Percentiles rank a stretch among this genome's conserved stretches.
Conservation (phyloP, 2,329 filamentous ascomycete species). For the Byssoonygena ceratinophila region DNA sequence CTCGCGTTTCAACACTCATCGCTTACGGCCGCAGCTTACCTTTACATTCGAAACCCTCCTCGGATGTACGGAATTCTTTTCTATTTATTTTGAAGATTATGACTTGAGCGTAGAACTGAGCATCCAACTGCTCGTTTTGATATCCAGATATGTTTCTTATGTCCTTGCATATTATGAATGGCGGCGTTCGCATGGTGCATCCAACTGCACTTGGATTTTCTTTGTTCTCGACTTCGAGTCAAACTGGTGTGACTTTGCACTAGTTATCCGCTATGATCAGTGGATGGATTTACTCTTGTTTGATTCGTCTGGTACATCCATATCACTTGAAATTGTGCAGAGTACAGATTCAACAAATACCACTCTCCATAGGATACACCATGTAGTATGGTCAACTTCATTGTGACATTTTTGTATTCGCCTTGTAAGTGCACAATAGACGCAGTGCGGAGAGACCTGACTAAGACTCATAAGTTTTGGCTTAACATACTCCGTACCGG, state of each 20-base stretch:
- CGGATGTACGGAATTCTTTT: not conserved
- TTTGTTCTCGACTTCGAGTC: not conserved
- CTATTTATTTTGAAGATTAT: not conserved
- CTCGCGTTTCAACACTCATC: not conserved
- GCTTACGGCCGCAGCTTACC: not conserved
- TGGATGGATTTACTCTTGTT: no score
- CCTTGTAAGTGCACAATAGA: not conserved
- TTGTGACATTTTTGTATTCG: no score
- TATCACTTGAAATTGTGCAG: no score
- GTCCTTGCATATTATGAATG: slow-evolving; percentile 6
- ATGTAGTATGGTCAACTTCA: no score
- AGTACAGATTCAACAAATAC: no score
- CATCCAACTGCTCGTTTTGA: slow-evolving; percentile 16
- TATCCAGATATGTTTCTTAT: slow-evolving; percentile 7
- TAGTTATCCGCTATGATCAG: no score
- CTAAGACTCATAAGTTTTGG: no score
- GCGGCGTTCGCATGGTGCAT: slow-evolving; percentile 8
- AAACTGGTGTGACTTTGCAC: no score
- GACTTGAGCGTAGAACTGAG: not conserved
- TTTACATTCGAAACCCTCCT: not conserved
- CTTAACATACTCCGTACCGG: no score
- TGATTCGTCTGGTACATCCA: no score
- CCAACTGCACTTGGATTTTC: slow-evolving; percentile 9
- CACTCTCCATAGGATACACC: no score
- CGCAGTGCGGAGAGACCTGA: not conserved